Percentiles rank a stretch among this genome's conserved stretches.
Conservation (phyloP, 768 basidiomycete species). For the Tulasnella sp. region DNA sequence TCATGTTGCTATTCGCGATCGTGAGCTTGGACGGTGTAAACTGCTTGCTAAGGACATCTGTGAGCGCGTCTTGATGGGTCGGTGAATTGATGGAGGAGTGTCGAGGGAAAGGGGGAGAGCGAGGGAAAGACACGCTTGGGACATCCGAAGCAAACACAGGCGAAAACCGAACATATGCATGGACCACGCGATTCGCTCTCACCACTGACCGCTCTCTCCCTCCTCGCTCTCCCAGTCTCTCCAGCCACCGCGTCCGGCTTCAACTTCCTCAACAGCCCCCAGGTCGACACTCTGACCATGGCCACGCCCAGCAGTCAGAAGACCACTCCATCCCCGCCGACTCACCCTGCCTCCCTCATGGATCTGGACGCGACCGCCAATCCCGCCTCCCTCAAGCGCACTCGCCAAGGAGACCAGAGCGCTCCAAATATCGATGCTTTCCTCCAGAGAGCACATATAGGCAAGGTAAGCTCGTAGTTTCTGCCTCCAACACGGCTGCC, state of each 20-base stretch:
- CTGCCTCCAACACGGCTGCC: not conserved
- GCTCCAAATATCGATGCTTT: conserved; percentile 52
- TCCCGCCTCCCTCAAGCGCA: conserved; percentile 36
- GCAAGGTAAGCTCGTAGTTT: conserved; percentile 53
- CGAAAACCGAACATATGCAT: conserved; percentile 4
- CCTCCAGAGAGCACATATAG: conserved; percentile 67
- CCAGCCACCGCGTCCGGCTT: conserved; percentile 31
- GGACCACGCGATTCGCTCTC: conserved; percentile 15
- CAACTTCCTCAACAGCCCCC: conserved; percentile 24
- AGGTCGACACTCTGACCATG: conserved; percentile 38
- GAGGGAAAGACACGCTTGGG: not conserved
- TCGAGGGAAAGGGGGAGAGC: not conserved
- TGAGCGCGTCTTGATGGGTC: not conserved
- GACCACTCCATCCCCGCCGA: conserved; percentile 73
- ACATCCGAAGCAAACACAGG: not conserved
- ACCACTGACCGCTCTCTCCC: conserved; percentile 25
- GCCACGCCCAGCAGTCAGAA: conserved; percentile 65
- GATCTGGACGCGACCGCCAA: conserved; percentile 38
- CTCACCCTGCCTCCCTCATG: conserved; percentile 38
- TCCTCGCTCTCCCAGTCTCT: conserved; percentile 35
- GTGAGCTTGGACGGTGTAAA: not conserved
- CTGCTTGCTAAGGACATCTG: not conserved
- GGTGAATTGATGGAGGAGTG: not conserved
- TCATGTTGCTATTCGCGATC: not conserved
- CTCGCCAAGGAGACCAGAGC: conserved; percentile 45